A percentile compares a stretch with the other conserved stretches of the same genome.
Evolutionary conservation across 2,329 filamentous ascomycete genomes (phyloP).

Genomic region (Fusarium sp.): DNA sequence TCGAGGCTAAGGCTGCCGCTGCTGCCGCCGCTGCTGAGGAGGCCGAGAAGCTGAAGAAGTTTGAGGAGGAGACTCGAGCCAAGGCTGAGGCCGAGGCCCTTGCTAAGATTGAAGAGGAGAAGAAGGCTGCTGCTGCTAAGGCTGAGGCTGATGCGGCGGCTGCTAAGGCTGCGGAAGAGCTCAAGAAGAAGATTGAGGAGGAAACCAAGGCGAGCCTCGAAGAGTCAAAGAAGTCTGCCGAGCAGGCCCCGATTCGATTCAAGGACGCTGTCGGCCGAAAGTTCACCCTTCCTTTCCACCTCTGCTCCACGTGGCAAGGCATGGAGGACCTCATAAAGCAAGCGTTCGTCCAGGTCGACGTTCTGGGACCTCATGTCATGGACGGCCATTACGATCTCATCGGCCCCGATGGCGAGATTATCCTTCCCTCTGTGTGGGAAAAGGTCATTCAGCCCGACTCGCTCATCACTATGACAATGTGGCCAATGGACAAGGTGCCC

Average conservation of each 20-base stretch:
- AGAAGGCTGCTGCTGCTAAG: slow-evolving; percentile 52
- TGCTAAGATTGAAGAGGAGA: slow-evolving; percentile 57
- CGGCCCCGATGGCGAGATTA: slow-evolving; percentile 84
- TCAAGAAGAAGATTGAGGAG: slow-evolving; percentile 67
- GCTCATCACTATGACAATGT: slow-evolving; percentile 68
- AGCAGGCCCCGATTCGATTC: slow-evolving; percentile 84
- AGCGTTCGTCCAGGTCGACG: slow-evolving; percentile 82
- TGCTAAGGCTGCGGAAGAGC: slow-evolving; percentile 70
- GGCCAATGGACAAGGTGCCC: slow-evolving; percentile 63
- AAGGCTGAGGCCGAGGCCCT: slow-evolving; percentile 53
- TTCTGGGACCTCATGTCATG: slow-evolving; percentile 80
- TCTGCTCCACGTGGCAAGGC: slow-evolving; percentile 87
- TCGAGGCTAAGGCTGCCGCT: slow-evolving; percentile 55
- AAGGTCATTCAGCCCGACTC: slow-evolving; percentile 81
- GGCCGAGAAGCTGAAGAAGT: slow-evolving; percentile 56
- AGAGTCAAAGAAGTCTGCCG: slow-evolving; percentile 63
- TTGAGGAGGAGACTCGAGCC: slow-evolving; percentile 55
- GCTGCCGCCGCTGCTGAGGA: slow-evolving; percentile 53
- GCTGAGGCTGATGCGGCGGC: slow-evolving; percentile 61
- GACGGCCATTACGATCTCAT: slow-evolving; percentile 85
- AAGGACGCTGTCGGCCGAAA: slow-evolving; percentile 93
- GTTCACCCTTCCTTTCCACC: slow-evolving; percentile 89
- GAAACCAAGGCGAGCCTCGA: slow-evolving; percentile 63
- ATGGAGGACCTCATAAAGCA: slow-evolving; percentile 91
- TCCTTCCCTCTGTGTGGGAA: slow-evolving; percentile 83